phyloP scores from a whole-genome alignment of 257 asterid genomes.

The Nicotiana tabacum region DNA sequence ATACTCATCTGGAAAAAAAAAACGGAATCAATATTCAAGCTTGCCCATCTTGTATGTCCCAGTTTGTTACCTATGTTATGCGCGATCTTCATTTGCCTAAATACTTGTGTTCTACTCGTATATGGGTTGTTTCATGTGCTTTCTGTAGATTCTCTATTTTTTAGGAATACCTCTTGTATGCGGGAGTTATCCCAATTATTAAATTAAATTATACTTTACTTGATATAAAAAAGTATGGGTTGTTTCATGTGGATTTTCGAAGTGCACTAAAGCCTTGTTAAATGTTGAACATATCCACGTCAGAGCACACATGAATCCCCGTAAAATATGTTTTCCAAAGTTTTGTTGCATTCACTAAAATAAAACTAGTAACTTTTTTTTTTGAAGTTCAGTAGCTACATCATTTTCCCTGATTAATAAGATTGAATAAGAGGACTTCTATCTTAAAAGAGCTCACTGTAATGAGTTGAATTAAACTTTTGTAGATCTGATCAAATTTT shows the following conservation, averaged over 20 bases:
- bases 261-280: background rate
- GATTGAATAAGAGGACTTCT: background rate
- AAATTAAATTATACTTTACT: too few species aligned
- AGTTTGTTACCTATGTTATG: background rate
- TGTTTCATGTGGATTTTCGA: conserved; percentile 5
- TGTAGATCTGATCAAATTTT: background rate
- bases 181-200: too few species aligned
- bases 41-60: background rate
- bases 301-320: background rate
- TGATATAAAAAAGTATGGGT: background rate
- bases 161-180: too few species aligned
- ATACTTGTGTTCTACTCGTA: background rate
- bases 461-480: background rate
- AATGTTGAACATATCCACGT: background rate
- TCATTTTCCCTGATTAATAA: background rate
- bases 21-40: background rate
- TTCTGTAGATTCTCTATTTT: too few species aligned
- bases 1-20: background rate
- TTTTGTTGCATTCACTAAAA: background rate
- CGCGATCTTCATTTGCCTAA: background rate
- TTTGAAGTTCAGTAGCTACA: conserved; percentile 1
- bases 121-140: background rate
- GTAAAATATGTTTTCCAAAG: background rate
- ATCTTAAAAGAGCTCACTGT: background rate
- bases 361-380: background rate